Conservation (phyloP, 345 rosid species). For the Populus ilicifolia region DNA sequence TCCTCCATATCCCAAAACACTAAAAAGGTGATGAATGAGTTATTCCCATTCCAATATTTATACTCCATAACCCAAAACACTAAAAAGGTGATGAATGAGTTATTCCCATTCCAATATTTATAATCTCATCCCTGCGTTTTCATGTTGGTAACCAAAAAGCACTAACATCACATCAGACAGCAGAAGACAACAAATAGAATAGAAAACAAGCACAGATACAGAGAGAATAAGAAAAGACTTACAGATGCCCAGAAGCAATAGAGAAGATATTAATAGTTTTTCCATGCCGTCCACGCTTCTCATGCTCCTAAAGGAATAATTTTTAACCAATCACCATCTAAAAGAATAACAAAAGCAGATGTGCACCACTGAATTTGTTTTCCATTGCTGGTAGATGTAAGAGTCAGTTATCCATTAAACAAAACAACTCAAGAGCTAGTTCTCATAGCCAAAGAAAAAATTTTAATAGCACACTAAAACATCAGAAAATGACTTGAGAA, state of each 20-base stretch:
- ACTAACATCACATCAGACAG: neutral
- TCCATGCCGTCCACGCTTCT: slow-evolving; percentile 72
- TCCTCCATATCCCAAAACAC: too few species aligned
- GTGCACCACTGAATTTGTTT: neutral
- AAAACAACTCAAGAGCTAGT: neutral
- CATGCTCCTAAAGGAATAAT: slow-evolving; percentile 43
- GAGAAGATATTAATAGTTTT: slow-evolving; percentile 84
- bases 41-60: too few species aligned
- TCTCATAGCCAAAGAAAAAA: neutral
- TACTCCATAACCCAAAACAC: too few species aligned
- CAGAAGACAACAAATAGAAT: neutral
- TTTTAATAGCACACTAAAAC: neutral
- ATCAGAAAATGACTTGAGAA: neutral
- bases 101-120: too few species aligned
- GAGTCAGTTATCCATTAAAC: neutral
- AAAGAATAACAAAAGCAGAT: neutral
- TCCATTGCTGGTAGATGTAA: neutral
- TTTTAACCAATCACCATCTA: neutral
- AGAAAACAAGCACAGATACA: neutral
- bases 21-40: too few species aligned
- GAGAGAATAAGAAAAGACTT: slow-evolving; percentile 34
- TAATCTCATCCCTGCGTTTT: too few species aligned
- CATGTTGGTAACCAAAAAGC: neutral
- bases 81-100: too few species aligned
- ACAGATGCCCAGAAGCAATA: slow-evolving; percentile 98